Evolutionary conservation across 225 moss, liverwort and hornwort genomes (phyloP), one percentile per base, ranked within the genome.

Genomic region (Sphagnum tenellum): DNA sequence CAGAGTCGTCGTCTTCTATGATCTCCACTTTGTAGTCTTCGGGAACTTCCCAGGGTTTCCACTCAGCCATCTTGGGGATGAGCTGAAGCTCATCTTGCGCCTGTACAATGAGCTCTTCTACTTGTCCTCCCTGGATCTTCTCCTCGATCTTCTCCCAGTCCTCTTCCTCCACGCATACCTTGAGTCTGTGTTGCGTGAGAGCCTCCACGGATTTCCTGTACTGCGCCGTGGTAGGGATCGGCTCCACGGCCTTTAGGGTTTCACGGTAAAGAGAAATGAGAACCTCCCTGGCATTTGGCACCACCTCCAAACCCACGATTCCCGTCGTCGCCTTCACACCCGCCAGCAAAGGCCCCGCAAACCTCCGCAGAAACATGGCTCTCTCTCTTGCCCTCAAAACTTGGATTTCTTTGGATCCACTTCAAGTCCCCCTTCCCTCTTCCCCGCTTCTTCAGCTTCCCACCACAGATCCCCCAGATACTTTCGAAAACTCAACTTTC

Each of bases 41-140:
- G 2, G 96, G 83, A 47, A 88, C 87, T 64, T 90, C 96, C 96
- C 96, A 98, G 7, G 96, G 93, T 67, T 89, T 98, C 93, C 93
- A 98, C 67, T 90, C 96, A 7, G 80, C 87, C 93, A 98, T 93
- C 73, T 79, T 93, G 0, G 96, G 96, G 7, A 98, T 93, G 63
- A 98, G 81, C 56, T 83, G 78, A 63, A 98, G 75, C 82, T 98
- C 93, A 66, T 98, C 90, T 64, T 90, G 79, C 10, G 96, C 96
- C 79, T 92, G 90, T 67, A 85, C 86, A 49, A 98, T 98, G 75
- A 98, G 70, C 82, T 98, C 90, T 82, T 98, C 96, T 61, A 98
- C 96, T 72, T 98, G 96, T 13, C 96, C 96, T 65, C 78, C 55
- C 59, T 87, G 78, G 50, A 98, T 80, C 74, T 78, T 85, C 65